phyloP scores from a whole-genome alignment of 139 green algal genomes.

The Coccomyxa sp. region DNA sequence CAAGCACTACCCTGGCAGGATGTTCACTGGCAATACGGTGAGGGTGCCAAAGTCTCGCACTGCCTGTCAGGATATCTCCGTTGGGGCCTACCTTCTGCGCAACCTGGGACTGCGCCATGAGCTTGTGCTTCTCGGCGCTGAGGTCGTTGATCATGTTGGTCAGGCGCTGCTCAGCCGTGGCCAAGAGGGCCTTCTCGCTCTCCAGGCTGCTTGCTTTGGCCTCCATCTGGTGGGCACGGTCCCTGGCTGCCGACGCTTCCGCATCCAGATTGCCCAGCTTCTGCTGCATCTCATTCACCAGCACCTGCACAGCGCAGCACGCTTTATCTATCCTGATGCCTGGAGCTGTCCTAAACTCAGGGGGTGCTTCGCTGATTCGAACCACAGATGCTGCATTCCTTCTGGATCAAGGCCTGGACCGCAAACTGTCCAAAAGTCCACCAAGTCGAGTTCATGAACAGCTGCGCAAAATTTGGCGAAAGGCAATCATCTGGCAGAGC shows the following conservation, averaged over 20 bases:
- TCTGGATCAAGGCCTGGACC: no score
- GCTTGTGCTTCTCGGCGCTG: conserved; percentile 23
- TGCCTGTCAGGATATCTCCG: background rate
- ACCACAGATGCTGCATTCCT: no score
- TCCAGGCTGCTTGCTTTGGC: conserved; percentile 11
- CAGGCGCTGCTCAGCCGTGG: conserved; percentile 23
- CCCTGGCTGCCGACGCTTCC: conserved; percentile 24
- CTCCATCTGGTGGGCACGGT: background rate
- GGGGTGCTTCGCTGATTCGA: no score
- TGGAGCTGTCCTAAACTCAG: no score
- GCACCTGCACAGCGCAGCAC: conserved; percentile 15
- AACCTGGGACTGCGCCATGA: background rate
- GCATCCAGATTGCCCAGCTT: conserved; percentile 20
- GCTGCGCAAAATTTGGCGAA: no score
- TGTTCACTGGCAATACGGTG: background rate
- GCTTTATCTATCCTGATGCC: no score
- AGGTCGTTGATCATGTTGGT: conserved; percentile 6
- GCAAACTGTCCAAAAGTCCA: no score
- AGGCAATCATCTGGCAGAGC: no score
- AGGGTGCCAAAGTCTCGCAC: background rate
- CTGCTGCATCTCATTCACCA: conserved; percentile 38
- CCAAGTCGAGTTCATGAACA: no score
- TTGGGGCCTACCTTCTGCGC: background rate
- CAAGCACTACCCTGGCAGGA: no score
- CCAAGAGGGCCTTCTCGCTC: conserved; percentile 40